Evolutionary conservation across 345 rosid genomes (phyloP), one percentile per base, ranked within the genome.

Genomic region (Arabis alpina): DNA sequence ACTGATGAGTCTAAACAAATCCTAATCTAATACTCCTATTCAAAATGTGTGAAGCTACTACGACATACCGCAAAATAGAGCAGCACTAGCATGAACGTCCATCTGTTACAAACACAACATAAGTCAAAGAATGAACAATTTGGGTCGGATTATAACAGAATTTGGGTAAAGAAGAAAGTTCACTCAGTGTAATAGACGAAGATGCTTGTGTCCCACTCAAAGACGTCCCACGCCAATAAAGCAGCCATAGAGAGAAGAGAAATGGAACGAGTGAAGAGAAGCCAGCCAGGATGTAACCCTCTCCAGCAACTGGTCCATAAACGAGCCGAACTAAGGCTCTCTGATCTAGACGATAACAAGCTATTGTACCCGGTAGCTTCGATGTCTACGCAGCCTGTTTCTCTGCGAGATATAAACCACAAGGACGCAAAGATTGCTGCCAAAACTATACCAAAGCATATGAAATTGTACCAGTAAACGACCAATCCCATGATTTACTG

Each of bases 101-200:
- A 94, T 80, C 98, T 94, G 92, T 83, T 78, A 40, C 51, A 64
- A 59, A 40, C n/a, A 41, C 37, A 58, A 57, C 43, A 54, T 9
- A 64, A 25, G 3, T 61, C 43, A 48, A 52, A 37, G 30, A 37
- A 30, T 3, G 24, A 51, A 64, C 51, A 32, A 13, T 45, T 23
- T 6, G 4, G 9, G 11, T 15, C 2, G 23, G 32, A 42, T n/a
- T 16, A 15, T 23, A 57, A n/a, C 6, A 49, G 9, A 30, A 7
- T 45, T 41, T 15, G 4, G 54, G 36, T 24, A 15, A 37, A 45
- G 6, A 15, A 51, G 3, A 36, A 11, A 16, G 65, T 79, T 77
- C 76, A 89, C 98, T 93, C 98, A 0, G 97, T 93, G 75, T 93
- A 93, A 68, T 93, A 91, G 53, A 89, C 57, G 43, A 85, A 93